Percentiles rank a stretch among this genome's conserved stretches.
These are phyloP conservation scores for Sanguinoderma infundibulare DNA, from an alignment of 1,284 basidiomycete species.

Conservation along the genomic window DNA sequence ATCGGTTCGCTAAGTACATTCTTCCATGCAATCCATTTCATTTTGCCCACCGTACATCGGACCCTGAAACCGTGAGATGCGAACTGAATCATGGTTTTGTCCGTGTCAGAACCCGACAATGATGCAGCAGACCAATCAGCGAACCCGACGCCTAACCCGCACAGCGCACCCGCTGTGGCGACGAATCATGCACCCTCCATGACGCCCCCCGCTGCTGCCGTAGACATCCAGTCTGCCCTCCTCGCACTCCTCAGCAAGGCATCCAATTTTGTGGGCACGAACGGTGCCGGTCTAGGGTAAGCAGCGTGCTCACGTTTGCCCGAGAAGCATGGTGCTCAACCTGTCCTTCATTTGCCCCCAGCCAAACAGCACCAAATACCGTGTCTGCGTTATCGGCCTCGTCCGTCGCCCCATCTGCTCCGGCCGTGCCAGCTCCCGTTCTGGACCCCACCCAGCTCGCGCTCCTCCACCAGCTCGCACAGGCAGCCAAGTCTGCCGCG, in stretches of 20 bases:
- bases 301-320: background rate
- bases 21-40: slow-evolving; percentile 65
- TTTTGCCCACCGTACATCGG: slow-evolving; percentile 39
- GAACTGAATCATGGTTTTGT: slow-evolving; percentile 69
- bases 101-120: slow-evolving; percentile 66
- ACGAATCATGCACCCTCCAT: slow-evolving; percentile 30
- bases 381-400: no score
- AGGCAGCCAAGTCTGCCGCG: slow-evolving; percentile 43
- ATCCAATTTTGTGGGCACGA: slow-evolving; percentile 37
- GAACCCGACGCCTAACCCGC: slow-evolving; percentile 13
- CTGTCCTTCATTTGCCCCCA: slow-evolving; percentile 36
- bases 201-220: slow-evolving; percentile 35
- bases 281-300: slow-evolving; percentile 1
- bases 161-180: slow-evolving; percentile 28
- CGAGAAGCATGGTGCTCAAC: background rate
- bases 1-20: slow-evolving; percentile 80
- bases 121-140: slow-evolving; percentile 41
- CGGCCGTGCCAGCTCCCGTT: slow-evolving; percentile 39
- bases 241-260: slow-evolving; percentile 72
- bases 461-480: slow-evolving; percentile 74
- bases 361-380: slow-evolving; percentile 69
- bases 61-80: slow-evolving; percentile 52
- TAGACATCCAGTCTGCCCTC: slow-evolving; percentile 60
- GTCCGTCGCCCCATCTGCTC: slow-evolving; percentile 28
- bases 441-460: slow-evolving; percentile 64